phyloP scores from a whole-genome alignment of 2,329 filamentous ascomycete genomes.

The Triangularia setosa region DNA sequence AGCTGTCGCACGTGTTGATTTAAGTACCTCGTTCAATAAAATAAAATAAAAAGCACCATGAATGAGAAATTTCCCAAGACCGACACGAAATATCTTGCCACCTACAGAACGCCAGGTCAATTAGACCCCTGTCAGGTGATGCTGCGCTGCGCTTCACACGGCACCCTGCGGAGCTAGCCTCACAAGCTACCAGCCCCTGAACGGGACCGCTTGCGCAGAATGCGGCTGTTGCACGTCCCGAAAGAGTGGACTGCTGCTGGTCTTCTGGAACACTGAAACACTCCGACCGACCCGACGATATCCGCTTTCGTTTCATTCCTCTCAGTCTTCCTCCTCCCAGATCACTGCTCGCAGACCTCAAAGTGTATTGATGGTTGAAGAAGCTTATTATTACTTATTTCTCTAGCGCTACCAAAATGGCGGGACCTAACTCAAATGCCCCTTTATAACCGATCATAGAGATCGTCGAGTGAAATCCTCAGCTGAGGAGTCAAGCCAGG shows the following conservation, averaged over 20 bases:
- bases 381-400: slow-evolving; percentile 5
- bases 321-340: background rate
- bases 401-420: background rate
- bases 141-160: background rate
- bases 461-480: background rate
- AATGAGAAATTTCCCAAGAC: background rate
- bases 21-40: background rate
- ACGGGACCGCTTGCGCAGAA: background rate
- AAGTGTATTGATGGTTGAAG: background rate
- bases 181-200: background rate
- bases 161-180: background rate
- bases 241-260: background rate
- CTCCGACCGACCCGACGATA: slow-evolving; percentile 3
- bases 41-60: background rate
- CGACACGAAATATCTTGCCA: background rate
- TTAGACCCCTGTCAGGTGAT: slow-evolving; percentile 14
- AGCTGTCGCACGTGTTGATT: background rate
- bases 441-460: background rate
- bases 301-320: slow-evolving; percentile 2
- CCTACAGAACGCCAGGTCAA: background rate
- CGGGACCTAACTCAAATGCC: slow-evolving; percentile 1
- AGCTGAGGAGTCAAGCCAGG: background rate
- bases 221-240: background rate
- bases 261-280: background rate
- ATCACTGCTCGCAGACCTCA: background rate